These are phyloP conservation scores for Pelargonium hybrid DNA, from an alignment of 441 rosid species.

Conservation along the genomic window DNA sequence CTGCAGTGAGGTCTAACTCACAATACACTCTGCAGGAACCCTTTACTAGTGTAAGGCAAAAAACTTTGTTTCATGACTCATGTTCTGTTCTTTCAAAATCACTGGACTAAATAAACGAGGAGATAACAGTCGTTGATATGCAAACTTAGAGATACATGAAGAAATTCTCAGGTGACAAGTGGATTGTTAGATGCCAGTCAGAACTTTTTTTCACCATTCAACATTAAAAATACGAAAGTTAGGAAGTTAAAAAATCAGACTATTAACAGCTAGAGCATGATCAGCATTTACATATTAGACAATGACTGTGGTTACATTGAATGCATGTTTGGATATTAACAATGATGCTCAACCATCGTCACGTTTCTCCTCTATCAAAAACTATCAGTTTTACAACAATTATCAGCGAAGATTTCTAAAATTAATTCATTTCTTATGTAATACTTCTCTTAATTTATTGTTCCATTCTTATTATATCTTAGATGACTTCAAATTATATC, in stretches of 20 bases:
- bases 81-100: too few species aligned
- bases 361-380: not conserved
- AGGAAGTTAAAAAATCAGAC: not conserved
- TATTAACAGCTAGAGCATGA: not conserved
- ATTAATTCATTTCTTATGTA: not conserved
- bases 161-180: too few species aligned
- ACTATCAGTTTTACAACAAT: not conserved
- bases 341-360: not conserved
- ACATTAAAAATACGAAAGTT: not conserved
- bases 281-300: not conserved
- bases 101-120: too few species aligned
- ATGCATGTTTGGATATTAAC: not conserved
- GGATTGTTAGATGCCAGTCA: too few species aligned
- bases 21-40: too few species aligned
- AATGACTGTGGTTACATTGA: not conserved
- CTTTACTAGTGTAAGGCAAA: too few species aligned
- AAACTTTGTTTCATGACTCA: too few species aligned
- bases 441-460: not conserved
- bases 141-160: too few species aligned
- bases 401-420: not conserved
- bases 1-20: too few species aligned
- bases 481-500: not conserved
- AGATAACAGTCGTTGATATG: too few species aligned
- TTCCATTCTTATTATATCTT: not conserved
- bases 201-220: not conserved